These are phyloP conservation scores for Wickerhamomyces sp. DNA, from an alignment of 1,139 yeast genomes.

Conservation along the genomic window DNA sequence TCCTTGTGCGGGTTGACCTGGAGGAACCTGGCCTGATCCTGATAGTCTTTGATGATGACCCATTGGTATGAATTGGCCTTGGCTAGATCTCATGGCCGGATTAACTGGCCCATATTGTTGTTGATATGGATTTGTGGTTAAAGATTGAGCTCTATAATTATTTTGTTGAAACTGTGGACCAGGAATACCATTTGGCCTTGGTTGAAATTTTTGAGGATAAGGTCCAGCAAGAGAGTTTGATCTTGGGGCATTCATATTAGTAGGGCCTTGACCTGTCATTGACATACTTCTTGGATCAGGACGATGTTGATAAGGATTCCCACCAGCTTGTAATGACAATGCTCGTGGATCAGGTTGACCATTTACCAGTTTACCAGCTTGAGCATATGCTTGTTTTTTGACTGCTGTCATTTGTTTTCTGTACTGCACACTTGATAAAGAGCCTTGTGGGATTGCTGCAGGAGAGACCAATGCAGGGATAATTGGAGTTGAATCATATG, in stretches of 20 bases:
- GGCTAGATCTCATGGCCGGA: slow-evolving; percentile 3
- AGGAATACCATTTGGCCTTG: slow-evolving; percentile 1
- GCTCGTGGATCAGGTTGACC: slow-evolving; percentile 39
- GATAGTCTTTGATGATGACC: slow-evolving; percentile 12
- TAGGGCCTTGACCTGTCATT: background rate
- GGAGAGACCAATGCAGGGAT: slow-evolving; percentile 52
- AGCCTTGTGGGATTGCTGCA: slow-evolving; percentile 6
- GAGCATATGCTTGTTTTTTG: slow-evolving; percentile 48
- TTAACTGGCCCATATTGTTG: slow-evolving; percentile 6
- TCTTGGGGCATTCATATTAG: slow-evolving; percentile 2
- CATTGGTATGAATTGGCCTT: background rate
- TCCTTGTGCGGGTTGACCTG: background rate
- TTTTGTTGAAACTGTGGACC: slow-evolving; percentile 8
- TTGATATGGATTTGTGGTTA: slow-evolving; percentile 2
- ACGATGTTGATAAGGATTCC: slow-evolving; percentile 15
- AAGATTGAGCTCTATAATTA: slow-evolving; percentile 3
- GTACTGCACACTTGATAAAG: slow-evolving; percentile 45
- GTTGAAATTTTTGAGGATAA: slow-evolving; percentile 7
- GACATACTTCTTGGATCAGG: slow-evolving; percentile 9
- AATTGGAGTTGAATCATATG: slow-evolving; percentile 61
- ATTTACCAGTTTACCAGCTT: slow-evolving; percentile 14
- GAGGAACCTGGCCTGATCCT: slow-evolving; percentile 5
- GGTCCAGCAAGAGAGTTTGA: slow-evolving; percentile 5
- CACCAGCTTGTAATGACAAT: slow-evolving; percentile 46
- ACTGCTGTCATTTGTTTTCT: slow-evolving; percentile 66